Conservation (phyloP, 129 eudicot species). For the Gnaphalium uliginosum region DNA sequence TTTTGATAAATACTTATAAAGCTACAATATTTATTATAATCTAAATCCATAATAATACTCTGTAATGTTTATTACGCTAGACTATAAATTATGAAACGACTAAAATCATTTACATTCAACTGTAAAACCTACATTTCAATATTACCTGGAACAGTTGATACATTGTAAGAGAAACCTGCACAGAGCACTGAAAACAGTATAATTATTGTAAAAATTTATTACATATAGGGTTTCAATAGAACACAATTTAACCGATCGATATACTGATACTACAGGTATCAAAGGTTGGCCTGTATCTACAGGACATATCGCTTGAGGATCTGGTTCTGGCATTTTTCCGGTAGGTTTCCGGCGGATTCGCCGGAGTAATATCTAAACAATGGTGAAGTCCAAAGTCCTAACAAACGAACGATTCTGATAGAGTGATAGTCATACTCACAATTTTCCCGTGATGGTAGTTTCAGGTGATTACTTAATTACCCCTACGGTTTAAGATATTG, state of each 20-base stretch:
- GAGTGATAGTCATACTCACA: background rate
- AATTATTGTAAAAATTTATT: too few species aligned
- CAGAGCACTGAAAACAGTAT: background rate
- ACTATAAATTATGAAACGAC: background rate
- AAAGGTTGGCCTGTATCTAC: too few species aligned
- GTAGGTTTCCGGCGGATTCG: background rate
- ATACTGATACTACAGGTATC: too few species aligned
- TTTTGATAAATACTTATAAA: background rate
- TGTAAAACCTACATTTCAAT: background rate
- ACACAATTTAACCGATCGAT: too few species aligned
- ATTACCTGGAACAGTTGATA: background rate
- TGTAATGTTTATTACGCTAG: background rate
- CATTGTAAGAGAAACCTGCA: background rate
- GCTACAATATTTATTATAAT: background rate
- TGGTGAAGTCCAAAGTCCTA: background rate
- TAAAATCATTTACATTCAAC: background rate
- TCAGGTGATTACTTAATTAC: background rate
- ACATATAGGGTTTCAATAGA: too few species aligned
- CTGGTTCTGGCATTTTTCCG: background rate
- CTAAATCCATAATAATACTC: background rate
- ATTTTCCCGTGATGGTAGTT: background rate
- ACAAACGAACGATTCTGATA: background rate
- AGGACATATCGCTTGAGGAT: background rate
- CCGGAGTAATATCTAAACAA: background rate
- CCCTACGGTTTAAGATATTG: background rate